phyloP scores from a whole-genome alignment of 2,329 filamentous ascomycete species.

The Arthrobotrys musiformis region DNA sequence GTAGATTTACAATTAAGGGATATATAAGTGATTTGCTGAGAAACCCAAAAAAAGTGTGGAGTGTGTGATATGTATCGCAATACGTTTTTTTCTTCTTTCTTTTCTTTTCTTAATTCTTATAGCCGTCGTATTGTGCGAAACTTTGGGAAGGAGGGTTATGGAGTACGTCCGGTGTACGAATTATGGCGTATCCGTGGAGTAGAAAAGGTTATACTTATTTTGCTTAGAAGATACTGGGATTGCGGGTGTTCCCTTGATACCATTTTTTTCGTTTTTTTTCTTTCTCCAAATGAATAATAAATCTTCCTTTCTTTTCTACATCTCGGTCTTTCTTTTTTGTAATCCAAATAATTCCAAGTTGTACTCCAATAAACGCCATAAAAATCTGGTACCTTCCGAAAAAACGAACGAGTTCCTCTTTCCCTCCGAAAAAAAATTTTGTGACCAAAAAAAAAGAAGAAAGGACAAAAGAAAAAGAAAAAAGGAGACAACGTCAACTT shows the following conservation, averaged over 20 bases:
- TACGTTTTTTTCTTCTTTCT: background rate
- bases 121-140: background rate
- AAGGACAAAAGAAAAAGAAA: background rate
- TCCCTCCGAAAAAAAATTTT: constrained; percentile 7
- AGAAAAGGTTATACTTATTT: constrained; percentile 35
- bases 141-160: background rate
- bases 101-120: too few relatives aligned
- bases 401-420: constrained; percentile 53
- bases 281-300: constrained; percentile 16
- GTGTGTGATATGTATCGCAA: background rate
- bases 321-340: constrained; percentile 26
- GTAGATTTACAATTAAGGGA: background rate
- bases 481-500: constrained; percentile 7
- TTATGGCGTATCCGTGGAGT: background rate
- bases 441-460: background rate
- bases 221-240: constrained; percentile 1
- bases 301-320: constrained; percentile 26
- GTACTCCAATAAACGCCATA: constrained; percentile 49
- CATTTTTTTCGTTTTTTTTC: constrained; percentile 4
- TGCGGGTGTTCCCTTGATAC: constrained; percentile 1
- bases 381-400: constrained; percentile 45
- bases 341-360: constrained; percentile 16
- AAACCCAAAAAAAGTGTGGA: constrained; percentile 25
- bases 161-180: constrained; percentile 13
- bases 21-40: constrained; percentile 4